Evolutionary conservation across 306 rosid genomes (phyloP), one percentile per base, ranked within the genome.

Genomic region (Senna siamea): DNA sequence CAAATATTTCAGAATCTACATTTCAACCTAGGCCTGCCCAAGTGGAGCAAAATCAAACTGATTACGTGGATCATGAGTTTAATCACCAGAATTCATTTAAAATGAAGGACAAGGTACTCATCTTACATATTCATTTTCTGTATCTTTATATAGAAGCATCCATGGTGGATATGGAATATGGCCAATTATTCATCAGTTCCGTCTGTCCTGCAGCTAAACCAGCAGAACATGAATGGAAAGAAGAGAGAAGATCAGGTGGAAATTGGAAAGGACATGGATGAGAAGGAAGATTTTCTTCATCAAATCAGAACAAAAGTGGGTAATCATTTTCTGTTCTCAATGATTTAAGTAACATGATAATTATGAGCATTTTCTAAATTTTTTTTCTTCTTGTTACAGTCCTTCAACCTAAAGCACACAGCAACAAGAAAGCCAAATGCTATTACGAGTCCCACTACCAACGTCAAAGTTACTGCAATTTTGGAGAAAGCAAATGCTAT

Each of bases 401-500:
- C 97, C 47, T 87, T 90, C 88, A 92, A 82, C 87, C 89, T 90
- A 55, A 77, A 94, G 85, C 95, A 78, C 30, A 85, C 90, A 13
- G 69, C 68, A 64, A 26, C 88, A 19, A 81, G 78, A 44, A 92
- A 87, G 79, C 52, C 90, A 15, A 83, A 68, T 7, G 76, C 67
- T 59, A 23, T 82, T 30, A 66, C 82, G 1, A 85, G 67, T 73
- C 83, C 90, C 9, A n/a, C 84, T 11, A 77, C 93, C 20, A 89
- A 81, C 13, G 80, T 84, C 77, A 80, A 89, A 76, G 96, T 94
- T 79, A 87, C 95, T 4, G 97, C 97, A 80, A 94, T 94, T 79
- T 77, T 94, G 84, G 93, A 89, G 89, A 92, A 92, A 82, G 97
- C 97, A 66, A 92, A 79, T 30, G 95, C 97, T 35, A 92, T 94